phyloP scores from a whole-genome alignment of 2,329 filamentous ascomycete species.

The Chaetomium globosum region DNA sequence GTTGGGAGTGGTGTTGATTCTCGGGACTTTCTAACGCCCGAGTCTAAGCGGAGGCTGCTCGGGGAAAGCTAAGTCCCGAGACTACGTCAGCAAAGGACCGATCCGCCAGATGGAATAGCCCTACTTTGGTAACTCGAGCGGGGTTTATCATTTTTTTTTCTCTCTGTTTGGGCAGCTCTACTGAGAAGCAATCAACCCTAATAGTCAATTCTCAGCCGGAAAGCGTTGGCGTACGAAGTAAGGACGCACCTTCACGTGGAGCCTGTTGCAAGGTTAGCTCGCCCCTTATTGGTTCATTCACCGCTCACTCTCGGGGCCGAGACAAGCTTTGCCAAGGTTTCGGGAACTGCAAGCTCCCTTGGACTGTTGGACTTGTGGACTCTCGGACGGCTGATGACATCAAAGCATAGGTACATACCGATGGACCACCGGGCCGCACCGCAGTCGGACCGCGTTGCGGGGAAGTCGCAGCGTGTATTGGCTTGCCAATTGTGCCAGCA shows the following conservation, averaged over 20 bases:
- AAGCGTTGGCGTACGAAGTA: no score
- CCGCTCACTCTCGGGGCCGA: background rate
- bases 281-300: background rate
- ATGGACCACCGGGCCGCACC: background rate
- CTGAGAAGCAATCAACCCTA: background rate
- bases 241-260: background rate
- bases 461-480: conserved; percentile 41
- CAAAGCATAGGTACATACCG: conserved; percentile 4
- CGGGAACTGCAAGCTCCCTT: background rate
- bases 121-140: background rate
- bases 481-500: conserved; percentile 65
- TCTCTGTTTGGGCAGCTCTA: background rate
- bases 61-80: conserved; percentile 20
- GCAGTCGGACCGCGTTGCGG: background rate
- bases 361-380: background rate
- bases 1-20: background rate
- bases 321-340: background rate
- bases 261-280: background rate
- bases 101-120: background rate
- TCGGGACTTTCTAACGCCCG: conserved; percentile 17
- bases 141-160: background rate
- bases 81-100: background rate
- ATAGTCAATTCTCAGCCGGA: background rate
- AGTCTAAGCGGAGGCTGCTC: background rate
- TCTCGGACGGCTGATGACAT: background rate